Evolutionary conservation across 331 rosid genomes (phyloP).

Genomic region (Saraca asoca): DNA sequence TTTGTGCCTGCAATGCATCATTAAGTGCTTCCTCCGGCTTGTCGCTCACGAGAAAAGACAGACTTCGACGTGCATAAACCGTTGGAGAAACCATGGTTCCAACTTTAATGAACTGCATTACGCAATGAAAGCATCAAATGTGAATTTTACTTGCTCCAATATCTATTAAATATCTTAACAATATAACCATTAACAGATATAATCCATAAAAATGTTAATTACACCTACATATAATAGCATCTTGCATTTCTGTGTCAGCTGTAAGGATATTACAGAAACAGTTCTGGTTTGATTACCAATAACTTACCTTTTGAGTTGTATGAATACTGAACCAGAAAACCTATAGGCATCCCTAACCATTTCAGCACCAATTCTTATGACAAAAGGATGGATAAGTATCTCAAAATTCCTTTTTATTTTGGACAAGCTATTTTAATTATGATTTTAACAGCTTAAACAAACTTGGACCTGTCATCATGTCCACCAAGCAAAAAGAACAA

Average conservation of each 20-base stretch:
- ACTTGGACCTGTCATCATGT: background rate
- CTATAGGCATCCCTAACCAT: background rate
- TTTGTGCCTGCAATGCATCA: slow-evolving; percentile 78
- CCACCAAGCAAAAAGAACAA: background rate
- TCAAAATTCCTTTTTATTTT: background rate
- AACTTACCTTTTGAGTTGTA: background rate
- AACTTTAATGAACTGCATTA: slow-evolving; percentile 70
- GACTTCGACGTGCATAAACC: slow-evolving; percentile 83
- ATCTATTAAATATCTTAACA: background rate
- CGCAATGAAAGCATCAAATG: slow-evolving; percentile 38
- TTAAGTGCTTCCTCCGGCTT: slow-evolving; percentile 78
- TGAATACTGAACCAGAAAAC: background rate
- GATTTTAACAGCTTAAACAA: background rate
- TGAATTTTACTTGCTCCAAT: slow-evolving; percentile 26
- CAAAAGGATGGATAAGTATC: background rate
- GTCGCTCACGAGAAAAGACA: slow-evolving; percentile 62
- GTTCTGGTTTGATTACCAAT: background rate
- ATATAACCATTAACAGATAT: background rate
- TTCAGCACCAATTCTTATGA: background rate
- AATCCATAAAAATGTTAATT: background rate
- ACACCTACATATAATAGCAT: background rate
- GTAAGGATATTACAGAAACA: background rate
- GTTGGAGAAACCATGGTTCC: slow-evolving; percentile 92
- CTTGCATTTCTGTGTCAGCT: background rate
- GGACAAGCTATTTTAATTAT: background rate